These are phyloP conservation scores for Scheffersomyces quercinus DNA, from an alignment of 1,139 yeast genomes.

Conservation along the genomic window DNA sequence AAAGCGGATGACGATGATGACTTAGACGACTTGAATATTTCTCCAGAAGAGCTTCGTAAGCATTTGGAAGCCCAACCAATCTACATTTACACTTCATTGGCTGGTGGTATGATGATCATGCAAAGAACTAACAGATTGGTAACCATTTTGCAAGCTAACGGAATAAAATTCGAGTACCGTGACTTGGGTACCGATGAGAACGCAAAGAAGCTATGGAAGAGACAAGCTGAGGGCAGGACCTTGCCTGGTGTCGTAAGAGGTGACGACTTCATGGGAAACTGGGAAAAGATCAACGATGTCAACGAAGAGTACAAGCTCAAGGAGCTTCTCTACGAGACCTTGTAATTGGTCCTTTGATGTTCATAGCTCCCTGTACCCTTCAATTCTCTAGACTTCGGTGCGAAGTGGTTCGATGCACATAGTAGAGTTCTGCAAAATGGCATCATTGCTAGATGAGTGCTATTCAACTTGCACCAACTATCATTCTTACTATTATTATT, in stretches of 20 bases:
- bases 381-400: no score
- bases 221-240: slow-evolving; percentile 69
- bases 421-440: no score
- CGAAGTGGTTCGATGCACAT: no score
- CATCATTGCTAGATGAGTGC: no score
- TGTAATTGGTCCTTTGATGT: slow-evolving; percentile 16
- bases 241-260: slow-evolving; percentile 94
- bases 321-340: slow-evolving; percentile 54
- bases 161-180: slow-evolving; percentile 63
- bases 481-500: no score
- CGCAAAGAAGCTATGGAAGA: slow-evolving; percentile 84
- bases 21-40: slow-evolving; percentile 35
- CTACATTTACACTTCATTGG: slow-evolving; percentile 80
- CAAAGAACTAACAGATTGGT: slow-evolving; percentile 77
- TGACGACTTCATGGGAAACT: slow-evolving; percentile 83
- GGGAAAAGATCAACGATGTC: slow-evolving; percentile 79
- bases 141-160: slow-evolving; percentile 76
- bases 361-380: no score
- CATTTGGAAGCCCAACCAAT: slow-evolving; percentile 59
- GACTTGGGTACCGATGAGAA: slow-evolving; percentile 89
- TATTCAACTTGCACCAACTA: no score
- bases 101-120: slow-evolving; percentile 85
- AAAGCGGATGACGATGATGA: slow-evolving; percentile 20
- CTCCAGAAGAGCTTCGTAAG: slow-evolving; percentile 48
- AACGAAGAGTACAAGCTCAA: slow-evolving; percentile 78